Conservation (phyloP, 2,329 filamentous ascomycete species). For the Penicillium occitanis region DNA sequence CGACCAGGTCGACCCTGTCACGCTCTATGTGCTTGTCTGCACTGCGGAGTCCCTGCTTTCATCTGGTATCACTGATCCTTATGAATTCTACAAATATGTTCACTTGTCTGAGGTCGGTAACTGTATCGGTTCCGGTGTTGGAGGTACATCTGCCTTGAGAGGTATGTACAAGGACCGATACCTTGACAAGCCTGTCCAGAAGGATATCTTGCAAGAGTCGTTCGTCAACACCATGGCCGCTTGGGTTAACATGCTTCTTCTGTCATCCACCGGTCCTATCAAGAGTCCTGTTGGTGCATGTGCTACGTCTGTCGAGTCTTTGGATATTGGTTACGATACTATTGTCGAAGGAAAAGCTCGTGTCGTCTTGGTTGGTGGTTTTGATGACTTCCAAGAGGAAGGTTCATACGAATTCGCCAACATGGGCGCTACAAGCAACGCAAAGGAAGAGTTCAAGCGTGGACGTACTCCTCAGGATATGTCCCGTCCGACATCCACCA, state of each 20-base stretch:
- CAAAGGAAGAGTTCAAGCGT: conserved; percentile 92
- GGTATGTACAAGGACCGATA: conserved; percentile 99
- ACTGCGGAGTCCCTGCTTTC: conserved; percentile 88
- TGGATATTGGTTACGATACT: conserved; percentile 97
- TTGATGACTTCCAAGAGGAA: conserved; percentile 99
- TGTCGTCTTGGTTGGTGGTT: conserved; percentile 95
- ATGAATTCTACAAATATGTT: conserved; percentile 99
- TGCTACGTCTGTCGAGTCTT: conserved; percentile 92
- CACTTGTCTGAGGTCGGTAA: conserved; percentile 98
- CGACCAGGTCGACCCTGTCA: conserved; percentile 93
- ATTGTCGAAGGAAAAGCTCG: conserved; percentile 98
- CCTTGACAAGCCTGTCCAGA: conserved; percentile 95
- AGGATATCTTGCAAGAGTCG: conserved; percentile 97
- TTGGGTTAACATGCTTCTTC: conserved; percentile 98
- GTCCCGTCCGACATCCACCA: conserved; percentile 96
- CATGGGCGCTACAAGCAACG: conserved; percentile 99
- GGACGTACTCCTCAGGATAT: conserved; percentile 95
- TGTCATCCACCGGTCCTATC: conserved; percentile 96
- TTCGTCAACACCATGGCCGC: conserved; percentile 99
- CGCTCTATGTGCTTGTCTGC: conserved; percentile 89
- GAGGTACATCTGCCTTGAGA: conserved; percentile 84
- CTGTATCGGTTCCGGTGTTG: conserved; percentile 97
- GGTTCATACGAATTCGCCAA: conserved; percentile 99
- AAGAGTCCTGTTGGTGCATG: conserved; percentile 98
- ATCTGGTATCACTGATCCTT: conserved; percentile 95